Percentiles rank a stretch among this genome's conserved stretches.
phyloP scores from a whole-genome alignment of 306 rosid genomes.

The Medicago arabica region DNA sequence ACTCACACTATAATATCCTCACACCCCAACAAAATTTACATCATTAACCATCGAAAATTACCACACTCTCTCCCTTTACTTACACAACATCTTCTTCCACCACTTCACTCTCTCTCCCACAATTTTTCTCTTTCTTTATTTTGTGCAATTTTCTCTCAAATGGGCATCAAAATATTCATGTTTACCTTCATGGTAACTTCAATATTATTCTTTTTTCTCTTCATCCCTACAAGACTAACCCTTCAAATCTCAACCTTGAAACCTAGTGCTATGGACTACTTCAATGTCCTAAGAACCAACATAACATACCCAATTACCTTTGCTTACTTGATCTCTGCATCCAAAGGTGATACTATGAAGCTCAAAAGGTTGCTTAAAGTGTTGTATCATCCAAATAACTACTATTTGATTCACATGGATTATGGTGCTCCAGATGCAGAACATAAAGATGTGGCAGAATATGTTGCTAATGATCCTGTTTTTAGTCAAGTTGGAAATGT shows the following conservation, averaged over 20 bases:
- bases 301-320: constrained; percentile 65
- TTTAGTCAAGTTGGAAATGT: constrained; percentile 76
- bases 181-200: constrained; percentile 58
- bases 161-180: constrained; percentile 70
- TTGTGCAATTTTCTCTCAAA: constrained; percentile 45
- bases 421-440: constrained; percentile 67
- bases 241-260: constrained; percentile 53
- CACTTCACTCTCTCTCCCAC: constrained; percentile 17
- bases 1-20: constrained; percentile 9
- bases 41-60: constrained; percentile 16
- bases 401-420: constrained; percentile 85
- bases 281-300: constrained; percentile 43
- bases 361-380: constrained; percentile 70
- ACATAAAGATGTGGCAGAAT: constrained; percentile 59
- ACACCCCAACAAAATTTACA: constrained; percentile 18
- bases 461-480: constrained; percentile 63
- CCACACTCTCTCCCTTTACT: background rate
- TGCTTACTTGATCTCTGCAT: constrained; percentile 84
- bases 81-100: constrained; percentile 11
- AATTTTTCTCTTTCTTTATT: background rate
- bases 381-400: constrained; percentile 83
- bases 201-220: constrained; percentile 53
- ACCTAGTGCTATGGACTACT: constrained; percentile 43
- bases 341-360: constrained; percentile 68
- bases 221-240: constrained; percentile 68